A percentile compares a stretch with the other conserved stretches of the same genome.
Evolutionary conservation across 1,284 basidiomycete species (phyloP).

Genomic region (Athelia sp.): DNA sequence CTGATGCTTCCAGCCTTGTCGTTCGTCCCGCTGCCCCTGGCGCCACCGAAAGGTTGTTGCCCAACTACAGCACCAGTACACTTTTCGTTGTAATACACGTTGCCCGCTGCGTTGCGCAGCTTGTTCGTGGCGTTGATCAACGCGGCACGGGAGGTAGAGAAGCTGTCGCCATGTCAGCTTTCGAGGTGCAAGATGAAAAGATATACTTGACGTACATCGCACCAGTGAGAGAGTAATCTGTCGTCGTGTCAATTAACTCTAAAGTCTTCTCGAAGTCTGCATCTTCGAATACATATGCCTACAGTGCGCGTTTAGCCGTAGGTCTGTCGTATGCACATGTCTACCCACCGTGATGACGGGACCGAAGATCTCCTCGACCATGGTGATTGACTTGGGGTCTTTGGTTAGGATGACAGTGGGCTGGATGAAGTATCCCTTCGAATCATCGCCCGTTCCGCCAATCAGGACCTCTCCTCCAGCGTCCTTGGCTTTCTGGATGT

Average conservation of each 20-base stretch:
- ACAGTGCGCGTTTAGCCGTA: conserved; percentile 7
- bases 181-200: neutral
- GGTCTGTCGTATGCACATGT: conserved; percentile 2
- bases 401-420: conserved; percentile 94
- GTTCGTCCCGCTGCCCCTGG: conserved; percentile 91
- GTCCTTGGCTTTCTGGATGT: conserved; percentile 87
- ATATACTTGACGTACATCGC: conserved; percentile 59
- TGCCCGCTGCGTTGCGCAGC: conserved; percentile 83
- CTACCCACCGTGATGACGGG: conserved; percentile 84
- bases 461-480: conserved; percentile 85
- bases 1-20: conserved; percentile 94
- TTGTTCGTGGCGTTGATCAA: conserved; percentile 73
- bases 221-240: conserved; percentile 89
- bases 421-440: conserved; percentile 90
- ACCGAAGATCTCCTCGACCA: conserved; percentile 96
- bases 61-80: conserved; percentile 95
- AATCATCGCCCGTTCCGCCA: conserved; percentile 84
- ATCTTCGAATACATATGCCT: conserved; percentile 86
- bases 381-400: conserved; percentile 88
- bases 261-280: conserved; percentile 81
- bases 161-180: conserved; percentile 42
- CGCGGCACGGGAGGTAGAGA: conserved; percentile 75
- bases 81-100: conserved; percentile 95
- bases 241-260: conserved; percentile 84
- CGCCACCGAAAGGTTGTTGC: conserved; percentile 97